Base-by-base conservation (phyloP, 805 yeast species). In the Cyberlindnera mycetangii region DNA sequence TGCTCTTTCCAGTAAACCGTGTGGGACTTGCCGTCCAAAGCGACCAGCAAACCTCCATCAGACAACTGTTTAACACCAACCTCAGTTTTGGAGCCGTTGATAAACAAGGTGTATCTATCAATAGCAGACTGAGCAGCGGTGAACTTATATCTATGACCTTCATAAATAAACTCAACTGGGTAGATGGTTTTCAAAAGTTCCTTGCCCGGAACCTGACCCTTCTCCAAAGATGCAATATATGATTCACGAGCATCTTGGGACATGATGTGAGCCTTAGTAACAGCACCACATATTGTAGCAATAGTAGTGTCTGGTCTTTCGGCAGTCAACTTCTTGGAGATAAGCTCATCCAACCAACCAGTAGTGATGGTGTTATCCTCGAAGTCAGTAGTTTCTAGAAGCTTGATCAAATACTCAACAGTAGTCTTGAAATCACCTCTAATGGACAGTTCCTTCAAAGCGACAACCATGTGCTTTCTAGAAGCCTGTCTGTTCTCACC, bases 351-450 rank as follows among this genome's bases (percentile, higher is more conserved):
- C 61, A 93, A 80, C 99, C 99, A 93, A 45, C 98, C 98, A 47
- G 99, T 93, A 47, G 99, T 93, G 60, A 93, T 92, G 39, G 93
- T 92, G 68, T 93, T 95, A 47, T 85, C 89, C 70, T 89, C 97
- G 59, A 93, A 93, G 64, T 86, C 99, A 44, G 96, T 93, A 19
- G 99, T 90, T 71, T 93, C 98, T 59, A 93, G 76, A 56, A 93
- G 76, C 66, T 92, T 92, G 69, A 95, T 93, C 61, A 93, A 78
- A 64, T 93, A 93, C 70, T 93, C 99, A 52, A 92, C 97, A 14
- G 99, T 93, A 24, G 99, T 93, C 69, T 96, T 81, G 76, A 93
- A 93, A 61, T 93, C 99, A 78, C 99, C 99, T 68, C 99, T 83
- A 59, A 93, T 93, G 44, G 95, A 85, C 56, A 93, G 79, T 68